phyloP scores from a whole-genome alignment of 352 stramenopile species.

The Pythium insidiosum region DNA sequence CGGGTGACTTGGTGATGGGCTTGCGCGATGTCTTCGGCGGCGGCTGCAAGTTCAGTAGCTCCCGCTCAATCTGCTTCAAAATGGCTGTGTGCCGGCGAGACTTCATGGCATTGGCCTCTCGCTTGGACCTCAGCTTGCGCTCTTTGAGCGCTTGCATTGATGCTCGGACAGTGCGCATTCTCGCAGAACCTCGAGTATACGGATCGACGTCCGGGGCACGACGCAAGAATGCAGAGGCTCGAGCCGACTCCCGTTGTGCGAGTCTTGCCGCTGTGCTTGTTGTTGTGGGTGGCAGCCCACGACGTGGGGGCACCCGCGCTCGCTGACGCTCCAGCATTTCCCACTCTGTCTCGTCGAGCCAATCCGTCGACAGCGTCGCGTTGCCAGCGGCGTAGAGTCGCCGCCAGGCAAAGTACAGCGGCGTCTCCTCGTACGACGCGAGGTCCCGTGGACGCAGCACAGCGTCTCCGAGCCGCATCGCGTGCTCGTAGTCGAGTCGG shows the following conservation, averaged over 20 bases:
- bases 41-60: too few species aligned
- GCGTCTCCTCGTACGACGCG: constrained; percentile 34
- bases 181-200: not conserved
- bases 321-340: constrained; percentile 25
- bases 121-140: too few species aligned
- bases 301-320: constrained; percentile 22
- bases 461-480: too few species aligned
- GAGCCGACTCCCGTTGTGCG: constrained; percentile 14
- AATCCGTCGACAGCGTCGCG: constrained; percentile 35
- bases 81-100: too few species aligned
- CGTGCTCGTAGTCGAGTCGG: too few species aligned
- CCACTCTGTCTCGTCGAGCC: constrained; percentile 20
- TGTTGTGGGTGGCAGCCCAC: constrained; percentile 17
- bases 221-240: constrained; percentile 27
- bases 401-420: constrained; percentile 50
- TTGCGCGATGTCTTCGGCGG: too few species aligned
- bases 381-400: constrained; percentile 36
- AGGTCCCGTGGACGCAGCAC: too few species aligned
- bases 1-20: too few species aligned
- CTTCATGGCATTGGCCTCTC: too few species aligned
- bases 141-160: not conserved
- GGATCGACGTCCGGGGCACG: not conserved
- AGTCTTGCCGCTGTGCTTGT: constrained; percentile 20
- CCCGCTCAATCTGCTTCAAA: too few species aligned
- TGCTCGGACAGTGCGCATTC: not conserved